Percentiles rank a stretch among this genome's conserved stretches.
Evolutionary conservation across 257 asterid species (phyloP).

Genomic region (Plantago ovata): DNA sequence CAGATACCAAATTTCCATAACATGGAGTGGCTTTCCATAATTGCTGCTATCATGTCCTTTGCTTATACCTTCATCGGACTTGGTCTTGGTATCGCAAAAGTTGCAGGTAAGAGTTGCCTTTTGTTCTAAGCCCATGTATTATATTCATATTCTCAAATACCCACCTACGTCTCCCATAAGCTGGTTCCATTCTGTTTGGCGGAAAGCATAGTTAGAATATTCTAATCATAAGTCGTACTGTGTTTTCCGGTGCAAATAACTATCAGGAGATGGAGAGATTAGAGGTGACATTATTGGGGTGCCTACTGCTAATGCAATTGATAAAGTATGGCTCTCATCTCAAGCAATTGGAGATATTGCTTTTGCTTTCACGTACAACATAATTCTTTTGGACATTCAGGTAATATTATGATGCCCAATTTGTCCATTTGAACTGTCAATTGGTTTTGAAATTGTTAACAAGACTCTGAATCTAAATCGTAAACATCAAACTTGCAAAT

Average conservation of each 20-base stretch:
- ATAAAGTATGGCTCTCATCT: slow-evolving; percentile 39
- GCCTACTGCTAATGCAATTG: slow-evolving; percentile 19
- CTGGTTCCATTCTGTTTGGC: too few species aligned
- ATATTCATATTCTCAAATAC: too few species aligned
- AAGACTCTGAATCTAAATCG: slow-evolving; percentile 1
- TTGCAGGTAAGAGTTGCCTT: slow-evolving; percentile 32
- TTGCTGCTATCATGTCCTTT: slow-evolving; percentile 58
- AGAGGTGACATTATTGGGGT: slow-evolving; percentile 34
- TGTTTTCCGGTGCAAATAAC: slow-evolving; percentile 1
- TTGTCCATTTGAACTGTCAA: not conserved
- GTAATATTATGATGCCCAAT: slow-evolving; percentile 16
- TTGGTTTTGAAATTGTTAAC: not conserved
- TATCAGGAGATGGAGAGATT: slow-evolving; percentile 37
- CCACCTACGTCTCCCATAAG: too few species aligned
- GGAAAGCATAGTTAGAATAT: not conserved
- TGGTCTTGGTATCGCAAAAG: slow-evolving; percentile 46
- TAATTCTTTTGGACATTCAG: slow-evolving; percentile 50
- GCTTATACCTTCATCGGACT: slow-evolving; percentile 51
- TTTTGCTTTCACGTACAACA: slow-evolving; percentile 46
- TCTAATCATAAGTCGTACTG: not conserved
- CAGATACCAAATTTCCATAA: slow-evolving; percentile 61
- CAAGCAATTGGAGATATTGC: slow-evolving; percentile 61
- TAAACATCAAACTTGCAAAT: slow-evolving; percentile 21
- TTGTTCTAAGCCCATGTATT: not conserved
- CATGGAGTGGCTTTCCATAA: slow-evolving; percentile 49